Base-by-base conservation (phyloP, 2,329 filamentous ascomycete species). In the Xylariales sp. region DNA sequence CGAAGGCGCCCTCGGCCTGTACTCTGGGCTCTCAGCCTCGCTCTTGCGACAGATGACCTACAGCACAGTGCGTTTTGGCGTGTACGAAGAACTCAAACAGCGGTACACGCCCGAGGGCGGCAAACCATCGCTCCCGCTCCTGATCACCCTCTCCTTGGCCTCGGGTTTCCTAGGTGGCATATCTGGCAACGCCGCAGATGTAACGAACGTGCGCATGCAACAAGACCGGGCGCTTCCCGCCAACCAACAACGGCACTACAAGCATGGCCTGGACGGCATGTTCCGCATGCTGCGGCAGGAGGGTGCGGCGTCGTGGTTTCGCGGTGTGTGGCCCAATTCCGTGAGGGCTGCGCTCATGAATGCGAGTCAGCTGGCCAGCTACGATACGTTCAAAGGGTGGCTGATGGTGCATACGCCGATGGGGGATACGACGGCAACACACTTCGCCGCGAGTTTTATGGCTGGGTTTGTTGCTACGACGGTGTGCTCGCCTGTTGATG, bases 181-280 rank as follows among this genome's bases (percentile, higher is more conserved):
- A 34, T 86, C 84, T 5, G 93, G 93, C 50, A 98, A 97, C 67
- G 89, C 90, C 3, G 91, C 90, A 50, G 93, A 98, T 62, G 89
- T 98, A 24, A 74, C 96, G 57, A 98, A 98, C 65, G 93, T 98
- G 37, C 88, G 93, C 51, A 98, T 98, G 93, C 93, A 98, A 68
- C 88, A 95, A 66, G 93, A 84, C 57, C 83, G 86, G 3, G 81
- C 88, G 1, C 78, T 96, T 1, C 86, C 89, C 1, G 56, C 68
- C 1, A 74, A 75, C 4, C 71, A 94, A 57, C 81, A 88, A 35
- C 79, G 91, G 43, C 93, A 95, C 64, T 98, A 98, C 69, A 84
- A 81, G 49, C 78, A 97, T 62, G 93, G 90, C 3, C 63, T 96
- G 35, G 84, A 97, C 59, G 93, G 93, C 20, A 72, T 97, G 55